Conservation (phyloP, 2,329 filamentous ascomycete genomes). For the Gnomoniopsis smithogilvyi region DNA sequence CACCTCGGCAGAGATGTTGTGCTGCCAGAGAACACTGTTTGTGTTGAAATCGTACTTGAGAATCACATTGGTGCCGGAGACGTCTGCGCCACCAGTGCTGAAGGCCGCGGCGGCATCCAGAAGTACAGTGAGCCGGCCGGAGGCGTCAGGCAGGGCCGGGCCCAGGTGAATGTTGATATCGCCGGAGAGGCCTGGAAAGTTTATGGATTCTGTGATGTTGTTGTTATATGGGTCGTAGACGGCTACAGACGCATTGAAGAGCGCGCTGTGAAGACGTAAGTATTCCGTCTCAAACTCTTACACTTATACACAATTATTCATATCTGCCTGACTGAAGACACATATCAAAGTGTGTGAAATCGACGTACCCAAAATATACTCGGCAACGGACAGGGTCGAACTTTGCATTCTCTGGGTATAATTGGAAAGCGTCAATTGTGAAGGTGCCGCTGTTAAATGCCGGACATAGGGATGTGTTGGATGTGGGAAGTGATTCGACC, state of each 20-base stretch:
- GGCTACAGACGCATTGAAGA: constrained; percentile 32
- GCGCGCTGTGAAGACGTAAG: constrained; percentile 17
- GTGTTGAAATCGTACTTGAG: constrained; percentile 31
- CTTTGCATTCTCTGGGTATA: constrained; percentile 35
- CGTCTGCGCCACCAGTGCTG: constrained; percentile 30
- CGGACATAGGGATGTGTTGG: constrained; percentile 15
- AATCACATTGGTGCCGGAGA: constrained; percentile 34
- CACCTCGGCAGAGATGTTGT: constrained; percentile 29
- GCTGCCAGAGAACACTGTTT: constrained; percentile 26
- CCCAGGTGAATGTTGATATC: constrained; percentile 29
- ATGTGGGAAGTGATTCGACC: neutral
- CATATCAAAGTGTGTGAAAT: neutral
- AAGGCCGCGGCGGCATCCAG: constrained; percentile 33
- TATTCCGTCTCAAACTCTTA: neutral
- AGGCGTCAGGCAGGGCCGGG: constrained; percentile 32
- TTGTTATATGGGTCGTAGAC: constrained; percentile 32
- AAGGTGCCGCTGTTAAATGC: constrained; percentile 23
- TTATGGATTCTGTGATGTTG: constrained; percentile 23
- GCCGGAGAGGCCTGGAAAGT: constrained; percentile 28
- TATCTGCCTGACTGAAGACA: neutral
- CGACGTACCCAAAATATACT: constrained; percentile 28
- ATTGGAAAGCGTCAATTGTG: constrained; percentile 26
- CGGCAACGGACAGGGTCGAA: constrained; percentile 30
- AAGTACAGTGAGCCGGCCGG: constrained; percentile 29
- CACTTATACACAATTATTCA: too few species aligned